A percentile compares a stretch with the other conserved stretches of the same genome.
These are phyloP conservation scores for Neofusicoccum laricinum DNA, from an alignment of 2,329 filamentous ascomycete genomes.

Conservation along the genomic window DNA sequence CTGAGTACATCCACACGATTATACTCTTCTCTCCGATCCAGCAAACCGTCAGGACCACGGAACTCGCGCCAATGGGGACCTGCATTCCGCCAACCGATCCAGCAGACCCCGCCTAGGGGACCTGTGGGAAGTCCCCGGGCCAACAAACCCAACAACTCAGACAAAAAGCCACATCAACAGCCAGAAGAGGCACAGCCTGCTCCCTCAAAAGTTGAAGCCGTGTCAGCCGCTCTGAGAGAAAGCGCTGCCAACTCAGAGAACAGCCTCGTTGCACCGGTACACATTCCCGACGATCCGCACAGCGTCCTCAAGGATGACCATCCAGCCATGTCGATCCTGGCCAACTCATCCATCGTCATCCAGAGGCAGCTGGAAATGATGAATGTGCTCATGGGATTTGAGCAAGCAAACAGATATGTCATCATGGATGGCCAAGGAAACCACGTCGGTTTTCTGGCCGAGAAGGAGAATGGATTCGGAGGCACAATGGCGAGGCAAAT, in stretches of 20 bases:
- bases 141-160: too few species aligned
- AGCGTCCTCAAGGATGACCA: conserved; percentile 57
- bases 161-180: too few species aligned
- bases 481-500: conserved; percentile 57
- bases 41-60: neutral
- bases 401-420: conserved; percentile 65
- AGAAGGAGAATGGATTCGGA: conserved; percentile 59
- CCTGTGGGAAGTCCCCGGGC: too few species aligned
- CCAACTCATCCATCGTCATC: conserved; percentile 61
- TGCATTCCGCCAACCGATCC: neutral
- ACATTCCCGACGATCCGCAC: conserved; percentile 60
- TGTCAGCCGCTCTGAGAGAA: conserved; percentile 45
- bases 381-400: conserved; percentile 64
- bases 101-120: neutral
- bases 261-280: conserved; percentile 57
- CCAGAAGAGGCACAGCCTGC: neutral
- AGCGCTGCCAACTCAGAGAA: conserved; percentile 39
- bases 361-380: conserved; percentile 64
- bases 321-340: conserved; percentile 56
- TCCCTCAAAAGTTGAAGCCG: conserved; percentile 38
- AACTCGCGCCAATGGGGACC: neutral
- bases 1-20: neutral
- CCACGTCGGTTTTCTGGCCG: conserved; percentile 63
- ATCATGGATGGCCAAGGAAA: conserved; percentile 63
- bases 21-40: neutral